Conservation (phyloP, 2,329 filamentous ascomycete species). For the Nothophoma quercina region DNA sequence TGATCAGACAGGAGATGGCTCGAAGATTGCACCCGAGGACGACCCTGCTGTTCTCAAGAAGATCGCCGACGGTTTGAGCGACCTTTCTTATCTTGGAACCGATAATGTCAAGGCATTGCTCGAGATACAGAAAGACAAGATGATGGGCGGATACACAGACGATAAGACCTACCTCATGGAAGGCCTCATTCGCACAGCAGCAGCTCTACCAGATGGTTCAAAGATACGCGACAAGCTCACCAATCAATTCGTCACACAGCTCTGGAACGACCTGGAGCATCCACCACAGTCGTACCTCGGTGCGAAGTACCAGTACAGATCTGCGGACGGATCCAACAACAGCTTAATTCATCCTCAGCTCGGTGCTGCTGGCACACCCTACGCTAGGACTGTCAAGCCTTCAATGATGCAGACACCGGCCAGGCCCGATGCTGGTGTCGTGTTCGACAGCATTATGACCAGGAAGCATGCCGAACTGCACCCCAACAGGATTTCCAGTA, state of each 20-base stretch:
- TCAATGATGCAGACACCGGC: conserved; percentile 64
- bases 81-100: conserved; percentile 44
- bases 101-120: conserved; percentile 49
- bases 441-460: conserved; percentile 74
- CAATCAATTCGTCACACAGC: conserved; percentile 53
- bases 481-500: conserved; percentile 75
- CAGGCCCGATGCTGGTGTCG: conserved; percentile 69
- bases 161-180: conserved; percentile 71
- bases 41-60: conserved; percentile 42
- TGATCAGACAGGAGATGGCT: conserved; percentile 56
- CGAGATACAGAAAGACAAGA: conserved; percentile 45
- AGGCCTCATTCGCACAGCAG: conserved; percentile 59
- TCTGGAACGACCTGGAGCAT: conserved; percentile 59
- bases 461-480: conserved; percentile 69
- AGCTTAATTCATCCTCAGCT: conserved; percentile 70
- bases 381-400: conserved; percentile 71
- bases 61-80: conserved; percentile 42
- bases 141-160: conserved; percentile 62
- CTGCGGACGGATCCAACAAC: conserved; percentile 59
- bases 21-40: conserved; percentile 45
- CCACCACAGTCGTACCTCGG: conserved; percentile 57
- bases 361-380: conserved; percentile 70
- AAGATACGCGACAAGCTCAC: conserved; percentile 52
- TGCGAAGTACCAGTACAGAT: conserved; percentile 56
- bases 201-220: conserved; percentile 52